A percentile compares a stretch with the other conserved stretches of the same genome.
These are phyloP conservation scores for Diaporthe destruens DNA, from an alignment of 2,329 filamentous ascomycete species.

Conservation along the genomic window DNA sequence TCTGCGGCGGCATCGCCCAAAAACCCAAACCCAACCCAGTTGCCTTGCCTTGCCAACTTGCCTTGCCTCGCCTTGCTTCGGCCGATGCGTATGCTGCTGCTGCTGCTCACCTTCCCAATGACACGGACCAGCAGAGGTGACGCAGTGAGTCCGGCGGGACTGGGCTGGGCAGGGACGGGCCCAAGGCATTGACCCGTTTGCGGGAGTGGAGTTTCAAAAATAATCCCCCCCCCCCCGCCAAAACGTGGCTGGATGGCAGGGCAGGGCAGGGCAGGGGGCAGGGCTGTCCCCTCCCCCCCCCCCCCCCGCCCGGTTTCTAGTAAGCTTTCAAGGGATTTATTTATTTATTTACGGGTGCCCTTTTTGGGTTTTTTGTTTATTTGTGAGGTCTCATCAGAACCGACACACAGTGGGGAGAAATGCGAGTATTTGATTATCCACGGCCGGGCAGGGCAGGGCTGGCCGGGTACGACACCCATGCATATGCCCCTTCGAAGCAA, in stretches of 20 bases:
- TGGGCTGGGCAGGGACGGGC: too few species aligned
- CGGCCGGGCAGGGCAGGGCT: not conserved
- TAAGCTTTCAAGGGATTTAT: conserved; percentile 1
- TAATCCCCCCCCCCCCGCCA: not conserved
- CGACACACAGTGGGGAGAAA: not conserved
- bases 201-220: conserved; percentile 20
- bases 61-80: too few species aligned
- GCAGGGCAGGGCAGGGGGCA: not conserved
- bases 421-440: not conserved
- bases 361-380: too few species aligned
- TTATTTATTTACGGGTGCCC: too few species aligned
- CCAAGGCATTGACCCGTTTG: conserved; percentile 23
- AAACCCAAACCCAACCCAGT: too few species aligned
- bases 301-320: conserved; percentile 28
- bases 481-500: not conserved
- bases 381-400: conserved; percentile 8
- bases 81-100: not conserved
- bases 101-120: not conserved
- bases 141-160: not conserved
- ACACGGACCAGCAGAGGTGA: not conserved
- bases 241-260: not conserved
- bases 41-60: too few species aligned
- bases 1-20: not conserved
- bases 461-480: not conserved
- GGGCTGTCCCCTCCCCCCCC: not conserved